phyloP scores from a whole-genome alignment of 148 eudicot species.

The Polygonum aviculare region DNA sequence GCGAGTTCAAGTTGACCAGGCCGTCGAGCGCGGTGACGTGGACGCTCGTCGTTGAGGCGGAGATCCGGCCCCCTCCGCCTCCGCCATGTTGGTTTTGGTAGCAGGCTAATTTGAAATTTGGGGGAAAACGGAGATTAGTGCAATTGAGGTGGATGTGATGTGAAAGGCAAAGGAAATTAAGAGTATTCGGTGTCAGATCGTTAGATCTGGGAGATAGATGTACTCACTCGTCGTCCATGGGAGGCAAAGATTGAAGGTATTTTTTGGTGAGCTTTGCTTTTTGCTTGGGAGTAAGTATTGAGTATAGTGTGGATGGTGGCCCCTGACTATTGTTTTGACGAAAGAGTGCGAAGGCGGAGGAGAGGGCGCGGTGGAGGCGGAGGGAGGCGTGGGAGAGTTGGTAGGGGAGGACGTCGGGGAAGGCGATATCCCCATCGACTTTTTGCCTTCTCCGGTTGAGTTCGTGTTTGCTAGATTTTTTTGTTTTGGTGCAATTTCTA shows the following conservation, averaged over 20 bases:
- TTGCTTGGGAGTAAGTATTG: neutral
- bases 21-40: conserved; percentile 85
- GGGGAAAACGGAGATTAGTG: neutral
- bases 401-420: too few relatives aligned
- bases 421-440: too few relatives aligned
- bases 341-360: too few relatives aligned
- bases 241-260: neutral
- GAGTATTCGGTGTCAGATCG: neutral
- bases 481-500: too few relatives aligned
- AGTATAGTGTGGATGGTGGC: neutral
- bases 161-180: neutral
- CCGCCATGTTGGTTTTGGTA: conserved; percentile 18
- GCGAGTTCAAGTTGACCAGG: conserved; percentile 71
- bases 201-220: neutral
- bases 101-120: conserved; percentile 26
- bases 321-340: neutral
- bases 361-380: too few relatives aligned
- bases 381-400: too few relatives aligned
- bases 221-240: conserved; percentile 7
- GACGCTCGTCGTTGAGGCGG: conserved; percentile 48
- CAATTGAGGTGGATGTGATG: neutral
- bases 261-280: neutral
- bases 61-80: too few relatives aligned
- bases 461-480: too few relatives aligned
- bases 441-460: too few relatives aligned